phyloP scores from a whole-genome alignment of 139 green algal species.

The Yamagishiella unicocca region DNA sequence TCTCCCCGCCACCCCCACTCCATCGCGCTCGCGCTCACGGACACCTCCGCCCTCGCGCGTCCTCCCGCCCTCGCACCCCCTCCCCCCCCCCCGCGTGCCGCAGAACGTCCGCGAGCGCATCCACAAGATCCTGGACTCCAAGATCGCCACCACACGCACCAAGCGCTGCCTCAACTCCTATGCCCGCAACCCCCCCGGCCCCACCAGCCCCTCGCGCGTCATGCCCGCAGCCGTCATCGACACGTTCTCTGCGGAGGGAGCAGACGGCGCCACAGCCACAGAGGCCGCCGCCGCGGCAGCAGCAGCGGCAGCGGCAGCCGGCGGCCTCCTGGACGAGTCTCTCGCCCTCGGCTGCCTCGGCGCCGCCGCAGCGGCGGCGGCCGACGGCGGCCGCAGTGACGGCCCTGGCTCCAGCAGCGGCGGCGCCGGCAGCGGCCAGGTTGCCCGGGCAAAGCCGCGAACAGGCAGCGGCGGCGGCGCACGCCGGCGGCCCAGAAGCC shows the following conservation, averaged over 20 bases:
- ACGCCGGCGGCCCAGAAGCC: background rate
- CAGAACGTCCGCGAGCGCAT: slow-evolving; percentile 20
- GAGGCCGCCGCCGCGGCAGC: background rate
- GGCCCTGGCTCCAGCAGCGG: background rate
- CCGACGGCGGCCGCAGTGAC: background rate
- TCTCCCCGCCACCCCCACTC: background rate
- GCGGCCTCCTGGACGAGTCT: background rate
- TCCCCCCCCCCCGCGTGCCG: background rate
- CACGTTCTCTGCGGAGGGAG: background rate
- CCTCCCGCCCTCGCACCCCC: background rate
- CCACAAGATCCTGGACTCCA: slow-evolving; percentile 48
- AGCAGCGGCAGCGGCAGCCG: background rate
- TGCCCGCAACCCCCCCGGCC: slow-evolving; percentile 39
- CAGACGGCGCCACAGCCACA: background rate
- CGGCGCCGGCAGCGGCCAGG: background rate
- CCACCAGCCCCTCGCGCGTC: slow-evolving; percentile 19
- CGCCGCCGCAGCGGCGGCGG: too few species aligned
- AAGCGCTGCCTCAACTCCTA: slow-evolving; percentile 50
- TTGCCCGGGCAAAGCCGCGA: background rate
- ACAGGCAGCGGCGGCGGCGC: background rate
- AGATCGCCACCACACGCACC: slow-evolving; percentile 44
- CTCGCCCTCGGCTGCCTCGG: too few species aligned
- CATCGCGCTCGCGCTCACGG: background rate
- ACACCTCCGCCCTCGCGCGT: background rate
- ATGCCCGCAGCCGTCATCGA: slow-evolving; percentile 19